Conservation (phyloP, 805 yeast species). For the Hanseniaspora vineae region DNA sequence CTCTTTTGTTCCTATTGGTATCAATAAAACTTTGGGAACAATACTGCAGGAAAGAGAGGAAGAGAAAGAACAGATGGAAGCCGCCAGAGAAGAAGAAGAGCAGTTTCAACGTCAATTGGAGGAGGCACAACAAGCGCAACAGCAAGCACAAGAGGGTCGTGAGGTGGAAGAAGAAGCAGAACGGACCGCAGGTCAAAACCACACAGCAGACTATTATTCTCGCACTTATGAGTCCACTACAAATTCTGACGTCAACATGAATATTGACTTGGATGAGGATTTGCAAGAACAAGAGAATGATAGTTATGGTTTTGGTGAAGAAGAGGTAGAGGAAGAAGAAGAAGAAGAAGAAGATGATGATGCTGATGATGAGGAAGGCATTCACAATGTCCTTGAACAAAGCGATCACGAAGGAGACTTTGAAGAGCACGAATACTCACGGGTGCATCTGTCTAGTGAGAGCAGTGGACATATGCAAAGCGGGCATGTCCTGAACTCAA, state of each 20-base stretch:
- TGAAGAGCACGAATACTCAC: constrained; percentile 10
- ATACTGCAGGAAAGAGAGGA: constrained; percentile 22
- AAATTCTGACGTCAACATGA: constrained; percentile 1
- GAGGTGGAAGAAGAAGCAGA: neutral
- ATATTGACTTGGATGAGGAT: constrained; percentile 33
- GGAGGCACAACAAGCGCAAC: neutral
- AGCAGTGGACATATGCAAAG: neutral
- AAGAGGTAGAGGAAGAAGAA: constrained; percentile 25
- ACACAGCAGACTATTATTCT: too few species aligned
- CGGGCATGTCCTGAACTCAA: neutral
- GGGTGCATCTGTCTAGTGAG: neutral
- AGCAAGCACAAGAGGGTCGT: neutral
- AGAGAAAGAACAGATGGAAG: constrained; percentile 17
- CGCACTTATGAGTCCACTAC: neutral
- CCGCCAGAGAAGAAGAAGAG: constrained; percentile 11
- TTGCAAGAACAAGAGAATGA: constrained; percentile 27
- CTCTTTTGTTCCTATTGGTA: constrained; percentile 45
- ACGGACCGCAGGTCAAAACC: too few species aligned
- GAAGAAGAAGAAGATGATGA: constrained; percentile 5
- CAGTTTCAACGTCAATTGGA: neutral
- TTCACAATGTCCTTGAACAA: too few species aligned
- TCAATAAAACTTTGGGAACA: constrained; percentile 37
- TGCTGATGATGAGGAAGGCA: too few species aligned
- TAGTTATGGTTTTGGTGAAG: constrained; percentile 14
- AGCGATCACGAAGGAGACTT: constrained; percentile 24